These are phyloP conservation scores for Yamadazyma mexicana DNA, from an alignment of 1,139 yeast species.

Conservation along the genomic window DNA sequence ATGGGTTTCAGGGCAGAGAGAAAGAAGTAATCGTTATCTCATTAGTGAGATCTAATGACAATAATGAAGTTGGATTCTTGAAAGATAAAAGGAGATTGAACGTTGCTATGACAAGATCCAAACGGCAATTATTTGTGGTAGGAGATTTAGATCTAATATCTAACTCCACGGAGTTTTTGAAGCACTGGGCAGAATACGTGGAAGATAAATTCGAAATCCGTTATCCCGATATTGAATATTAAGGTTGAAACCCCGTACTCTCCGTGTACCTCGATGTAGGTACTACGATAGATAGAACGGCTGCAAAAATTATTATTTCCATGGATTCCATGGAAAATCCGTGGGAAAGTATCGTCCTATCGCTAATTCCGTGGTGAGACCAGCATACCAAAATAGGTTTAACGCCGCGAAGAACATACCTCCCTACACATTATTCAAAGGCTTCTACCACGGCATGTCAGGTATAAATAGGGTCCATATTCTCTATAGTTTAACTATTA, in stretches of 20 bases:
- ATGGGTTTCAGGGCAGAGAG: conserved; percentile 62
- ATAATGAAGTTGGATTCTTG: conserved; percentile 71
- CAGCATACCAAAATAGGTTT: too few relatives aligned
- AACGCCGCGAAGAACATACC: too few relatives aligned
- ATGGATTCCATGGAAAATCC: neutral
- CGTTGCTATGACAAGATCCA: conserved; percentile 91
- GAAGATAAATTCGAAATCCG: conserved; percentile 61
- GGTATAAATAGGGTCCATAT: neutral
- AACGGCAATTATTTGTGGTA: conserved; percentile 77
- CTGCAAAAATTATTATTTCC: too few relatives aligned
- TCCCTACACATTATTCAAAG: too few relatives aligned
- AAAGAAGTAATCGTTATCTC: conserved; percentile 72
- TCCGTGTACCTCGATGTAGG: neutral
- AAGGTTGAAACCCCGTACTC: neutral
- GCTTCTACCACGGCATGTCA: neutral
- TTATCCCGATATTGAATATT: conserved; percentile 54
- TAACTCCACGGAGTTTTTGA: conserved; percentile 49
- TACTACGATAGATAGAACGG: too few relatives aligned
- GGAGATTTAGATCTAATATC: conserved; percentile 75
- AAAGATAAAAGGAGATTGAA: conserved; percentile 71
- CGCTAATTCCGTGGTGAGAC: too few relatives aligned
- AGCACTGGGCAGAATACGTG: conserved; percentile 70
- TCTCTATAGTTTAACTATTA: neutral
- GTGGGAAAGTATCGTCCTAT: too few relatives aligned
- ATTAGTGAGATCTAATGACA: conserved; percentile 46